Evolutionary conservation across 1,139 yeast genomes (phyloP).

Genomic region (Taiozyma sp.): DNA sequence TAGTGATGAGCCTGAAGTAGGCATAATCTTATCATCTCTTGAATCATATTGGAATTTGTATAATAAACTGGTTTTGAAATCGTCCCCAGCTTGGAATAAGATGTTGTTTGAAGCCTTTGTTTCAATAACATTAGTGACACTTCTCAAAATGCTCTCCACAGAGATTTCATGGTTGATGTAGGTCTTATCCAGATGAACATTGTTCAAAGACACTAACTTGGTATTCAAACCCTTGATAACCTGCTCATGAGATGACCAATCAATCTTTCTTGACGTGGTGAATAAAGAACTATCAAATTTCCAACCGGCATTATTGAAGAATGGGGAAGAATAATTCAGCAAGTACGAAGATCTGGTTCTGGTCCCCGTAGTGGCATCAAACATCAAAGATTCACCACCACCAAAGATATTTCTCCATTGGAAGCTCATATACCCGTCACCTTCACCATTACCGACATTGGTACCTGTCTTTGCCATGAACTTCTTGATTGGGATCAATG

Average conservation of each 20-base stretch:
- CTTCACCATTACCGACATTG: slow-evolving; percentile 91
- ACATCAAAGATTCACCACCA: slow-evolving; percentile 73
- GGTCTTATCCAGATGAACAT: slow-evolving; percentile 25
- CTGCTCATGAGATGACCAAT: slow-evolving; percentile 65
- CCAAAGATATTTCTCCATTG: slow-evolving; percentile 78
- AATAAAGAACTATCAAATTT: slow-evolving; percentile 49
- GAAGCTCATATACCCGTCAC: slow-evolving; percentile 81
- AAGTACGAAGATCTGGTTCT: slow-evolving; percentile 73
- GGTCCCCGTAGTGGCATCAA: slow-evolving; percentile 79
- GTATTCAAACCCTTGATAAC: slow-evolving; percentile 51
- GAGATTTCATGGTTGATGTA: slow-evolving; percentile 50
- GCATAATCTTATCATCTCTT: slow-evolving; percentile 50
- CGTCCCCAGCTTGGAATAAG: slow-evolving; percentile 47
- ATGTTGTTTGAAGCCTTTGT: slow-evolving; percentile 27
- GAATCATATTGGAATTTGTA: slow-evolving; percentile 50
- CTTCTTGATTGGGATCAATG: slow-evolving; percentile 53
- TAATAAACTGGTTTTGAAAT: slow-evolving; percentile 51
- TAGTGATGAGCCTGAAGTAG: slow-evolving; percentile 50
- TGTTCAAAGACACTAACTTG: slow-evolving; percentile 33
- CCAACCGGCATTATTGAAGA: slow-evolving; percentile 42
- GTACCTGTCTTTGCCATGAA: slow-evolving; percentile 89
- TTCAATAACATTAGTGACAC: slow-evolving; percentile 37
- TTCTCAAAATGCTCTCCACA: slow-evolving; percentile 60
- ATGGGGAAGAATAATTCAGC: slow-evolving; percentile 57
- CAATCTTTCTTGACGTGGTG: slow-evolving; percentile 56